A percentile compares a stretch with the other conserved stretches of the same genome.
Evolutionary conservation across 306 rosid genomes (phyloP).

Genomic region (Malus orientalis): DNA sequence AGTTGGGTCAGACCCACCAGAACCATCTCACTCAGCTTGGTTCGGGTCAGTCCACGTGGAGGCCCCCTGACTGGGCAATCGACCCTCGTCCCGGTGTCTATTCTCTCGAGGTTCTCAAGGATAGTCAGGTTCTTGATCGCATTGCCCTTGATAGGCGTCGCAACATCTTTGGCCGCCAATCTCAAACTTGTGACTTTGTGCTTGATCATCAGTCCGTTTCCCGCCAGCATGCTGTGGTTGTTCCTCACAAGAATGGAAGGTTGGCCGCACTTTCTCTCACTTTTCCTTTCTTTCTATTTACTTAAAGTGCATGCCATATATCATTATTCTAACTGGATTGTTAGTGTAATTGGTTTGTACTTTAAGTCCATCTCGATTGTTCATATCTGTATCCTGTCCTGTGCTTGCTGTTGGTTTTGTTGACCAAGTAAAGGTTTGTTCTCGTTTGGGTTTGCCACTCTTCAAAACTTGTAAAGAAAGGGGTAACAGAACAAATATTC

Average conservation of each 20-base stretch:
- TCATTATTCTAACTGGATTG: not conserved
- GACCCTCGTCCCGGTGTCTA: slow-evolving; percentile 88
- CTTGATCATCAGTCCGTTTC: slow-evolving; percentile 98
- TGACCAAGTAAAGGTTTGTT: not conserved
- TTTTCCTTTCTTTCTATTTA: slow-evolving; percentile 4
- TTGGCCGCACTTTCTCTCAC: slow-evolving; percentile 17
- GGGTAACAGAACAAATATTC: not conserved
- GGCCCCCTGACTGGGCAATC: slow-evolving; percentile 95
- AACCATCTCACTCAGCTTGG: slow-evolving; percentile 63
- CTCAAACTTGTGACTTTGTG: slow-evolving; percentile 73
- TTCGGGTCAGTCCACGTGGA: slow-evolving; percentile 88
- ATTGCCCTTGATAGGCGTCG: slow-evolving; percentile 67
- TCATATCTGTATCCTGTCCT: not conserved
- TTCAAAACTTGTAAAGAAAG: not conserved
- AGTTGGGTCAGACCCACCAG: slow-evolving; percentile 30
- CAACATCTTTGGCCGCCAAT: slow-evolving; percentile 78
- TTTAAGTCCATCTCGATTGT: not conserved
- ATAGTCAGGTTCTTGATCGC: slow-evolving; percentile 67
- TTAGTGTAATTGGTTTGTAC: not conserved
- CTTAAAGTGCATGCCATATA: not conserved
- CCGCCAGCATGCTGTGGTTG: slow-evolving; percentile 92
- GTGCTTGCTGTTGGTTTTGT: not conserved
- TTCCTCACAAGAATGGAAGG: slow-evolving; percentile 99
- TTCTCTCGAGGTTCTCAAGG: slow-evolving; percentile 81
- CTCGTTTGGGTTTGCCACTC: not conserved